Evolutionary conservation across 306 rosid genomes (phyloP), one percentile per base, ranked within the genome.

Genomic region (Alnus glutinosa): DNA sequence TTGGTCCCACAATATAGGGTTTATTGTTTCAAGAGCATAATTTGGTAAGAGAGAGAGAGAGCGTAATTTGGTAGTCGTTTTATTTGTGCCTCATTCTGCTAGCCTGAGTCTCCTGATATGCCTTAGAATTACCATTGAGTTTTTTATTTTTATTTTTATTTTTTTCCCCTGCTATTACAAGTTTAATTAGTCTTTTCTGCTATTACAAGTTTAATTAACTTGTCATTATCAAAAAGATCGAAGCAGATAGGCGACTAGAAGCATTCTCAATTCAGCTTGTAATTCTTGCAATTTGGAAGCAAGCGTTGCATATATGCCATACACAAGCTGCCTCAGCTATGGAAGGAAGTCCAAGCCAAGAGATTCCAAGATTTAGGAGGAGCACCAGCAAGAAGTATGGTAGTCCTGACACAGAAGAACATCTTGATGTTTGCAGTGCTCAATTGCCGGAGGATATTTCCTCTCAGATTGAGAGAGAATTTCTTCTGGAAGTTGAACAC

Each of bases 261-360:
- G 98, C 98, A 78, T 93, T 96, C 85, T 90, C 99, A 71, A 88
- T 96, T 82, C 96, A 90, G 85, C 98, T 96, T 85, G 99, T 96
- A 71, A 92, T 93, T 82, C 99, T 96, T 86, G 96, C 99, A 76
- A 93, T 96, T 74, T 96, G 99, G 98, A 96, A 93, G 85, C 94
- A 96, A 89, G 99, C 98, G 13, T 79, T 96, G 86, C 87, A 96
- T 85, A 96, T 96, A 85, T 96, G 99, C 89, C 99, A 96, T 83
- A 90, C 99, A 5, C 97, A 87, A 84, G 99, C 97, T 82, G 98
- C 99, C 82, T 96, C 98, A 4, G 99, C 96, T 74, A 93, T 92
- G 90, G 97, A 93, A 87, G 99, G 98, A 78, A 93, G 97, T 88
- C 98, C 97, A 70, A 89, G 81, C 86, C 97, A 86, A 84, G 98